A percentile compares a stretch with the other conserved stretches of the same genome.
phyloP scores from a whole-genome alignment of 1,284 basidiomycete species.

The Heterobasidion irregulare region DNA sequence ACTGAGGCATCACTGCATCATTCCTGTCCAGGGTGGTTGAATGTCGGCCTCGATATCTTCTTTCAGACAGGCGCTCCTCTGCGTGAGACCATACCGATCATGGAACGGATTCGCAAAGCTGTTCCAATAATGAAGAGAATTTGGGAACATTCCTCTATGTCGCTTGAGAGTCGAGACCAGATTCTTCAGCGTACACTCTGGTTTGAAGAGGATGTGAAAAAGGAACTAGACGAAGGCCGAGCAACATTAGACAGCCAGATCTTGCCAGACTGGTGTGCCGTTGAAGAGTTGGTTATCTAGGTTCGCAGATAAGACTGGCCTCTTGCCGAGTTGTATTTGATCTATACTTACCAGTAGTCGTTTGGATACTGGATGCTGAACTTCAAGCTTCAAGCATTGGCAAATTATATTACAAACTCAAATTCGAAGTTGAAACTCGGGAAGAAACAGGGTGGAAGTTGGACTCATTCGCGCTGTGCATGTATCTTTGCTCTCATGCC shows the following conservation, averaged over 20 bases:
- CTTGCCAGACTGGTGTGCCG: not conserved
- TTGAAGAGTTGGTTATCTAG: too few relatives aligned
- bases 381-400: too few relatives aligned
- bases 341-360: too few relatives aligned
- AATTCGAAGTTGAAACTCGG: too few relatives aligned
- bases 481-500: too few relatives aligned
- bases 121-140: constrained; percentile 12
- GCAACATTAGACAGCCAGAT: constrained; percentile 7
- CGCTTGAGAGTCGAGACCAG: constrained; percentile 7
- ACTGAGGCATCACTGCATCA: not conserved
- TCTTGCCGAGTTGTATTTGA: too few relatives aligned
- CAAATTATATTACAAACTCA: too few relatives aligned
- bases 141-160: constrained; percentile 14
- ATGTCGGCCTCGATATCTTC: not conserved
- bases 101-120: constrained; percentile 6
- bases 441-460: too few relatives aligned
- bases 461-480: too few relatives aligned
- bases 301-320: too few relatives aligned
- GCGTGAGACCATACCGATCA: not conserved
- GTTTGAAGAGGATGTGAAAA: constrained; percentile 6
- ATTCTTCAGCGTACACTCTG: constrained; percentile 1
- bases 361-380: too few relatives aligned
- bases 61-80: constrained; percentile 1
- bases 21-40: constrained; percentile 1
- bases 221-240: constrained; percentile 3